Base-by-base conservation (phyloP, 495 filamentous ascomycete species). In the Penicillium silybi region DNA sequence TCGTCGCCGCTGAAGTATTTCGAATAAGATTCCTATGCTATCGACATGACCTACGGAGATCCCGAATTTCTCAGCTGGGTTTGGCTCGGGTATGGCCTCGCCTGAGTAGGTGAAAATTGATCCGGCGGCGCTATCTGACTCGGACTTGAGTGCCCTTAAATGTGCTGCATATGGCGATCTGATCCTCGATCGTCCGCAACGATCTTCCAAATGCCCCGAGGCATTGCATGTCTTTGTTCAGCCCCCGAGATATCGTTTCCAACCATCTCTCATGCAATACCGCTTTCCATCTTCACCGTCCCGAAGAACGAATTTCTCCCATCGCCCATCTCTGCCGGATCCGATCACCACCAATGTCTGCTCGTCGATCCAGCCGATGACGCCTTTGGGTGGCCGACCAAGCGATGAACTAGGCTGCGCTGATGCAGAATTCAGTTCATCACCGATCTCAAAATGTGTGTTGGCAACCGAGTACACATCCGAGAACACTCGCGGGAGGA, bases 381-480 rank as follows among this genome's bases (percentile, higher is more conserved):
- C 65, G 0, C 90, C 90, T 68, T 92, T 93, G 34, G 78, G 70
- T 26, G 88, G 84, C 52, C 80, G 76, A 10, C 79, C 77, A 19
- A 76, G 64, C 3, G 76, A 76, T 44, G 75, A 67, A 4, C 75
- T 76, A 46, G 69, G 66, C 41, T 74, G 64, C 16, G 64, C 41
- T 52, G 78, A 70, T 16, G 70, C 73, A 13, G 66, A 64, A 1
- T 74, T 58, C 2, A 74, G 70, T 59, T 91, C 88, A 18, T 91
- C 85, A 10, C 87, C 90, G 9, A 87, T 84, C 57, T 90, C 87
- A 58, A 95, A 95, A 46, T 85, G 81, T 2, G 80, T 74, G 23
- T 80, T 86, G 26, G 85, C 77, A 59, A 88, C 86, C 2, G 87
- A 91, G 63, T 95, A 92, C n/a, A 84, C 73, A 54, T 96, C 91